Base-by-base conservation (phyloP, 2,329 filamentous ascomycete species). In the Diaporthe vexans region DNA sequence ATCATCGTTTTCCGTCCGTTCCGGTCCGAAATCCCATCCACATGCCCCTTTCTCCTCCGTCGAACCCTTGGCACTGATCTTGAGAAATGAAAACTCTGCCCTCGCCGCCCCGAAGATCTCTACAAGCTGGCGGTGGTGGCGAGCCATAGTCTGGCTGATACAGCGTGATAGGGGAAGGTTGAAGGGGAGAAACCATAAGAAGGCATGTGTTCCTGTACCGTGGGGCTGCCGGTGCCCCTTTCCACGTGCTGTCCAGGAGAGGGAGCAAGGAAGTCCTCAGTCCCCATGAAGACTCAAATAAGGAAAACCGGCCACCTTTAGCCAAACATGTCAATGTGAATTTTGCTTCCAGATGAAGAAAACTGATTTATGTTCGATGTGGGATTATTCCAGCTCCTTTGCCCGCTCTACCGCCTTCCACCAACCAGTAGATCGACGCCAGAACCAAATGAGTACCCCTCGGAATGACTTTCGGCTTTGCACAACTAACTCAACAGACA, bases 201-300 rank as follows among this genome's bases (percentile, higher is more conserved):
- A 51, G 54, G 68, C 51, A 73, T 78, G 79, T 79, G 78, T 79
- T 79, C 77, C 78, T 79, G 79, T 77, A 79, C 76, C 21, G 74
- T 51, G 51, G 54, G 56, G 54, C 73, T 52, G 43, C 75, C 48
- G 21, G 37, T 40, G 69, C 40, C 52, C 72, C 68, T 71, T 73
- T 70, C 29, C 40, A 71, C 70, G 40, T 69, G 57, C 68, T 51
- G 26, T 52, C 21, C 46, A 43, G 48, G 24, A 11, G 33, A 51
- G 13, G 19, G 46, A 3, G 8, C 46, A 48, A 8, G 9, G 40
- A 2, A 37, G 46, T 54, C 63, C 19, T n/a, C 48, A 67, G 46
- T 54, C 48, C 48, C 46, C 37, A 54, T 26, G 56, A 29, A 24
- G n/a, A 59, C 17, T 37, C n/a, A 56, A 15, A n/a, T n/a, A n/a